A percentile compares a stretch with the other conserved stretches of the same genome.
Conservation (phyloP, 1,139 yeast genomes). For the Yamadazyma sp. region DNA sequence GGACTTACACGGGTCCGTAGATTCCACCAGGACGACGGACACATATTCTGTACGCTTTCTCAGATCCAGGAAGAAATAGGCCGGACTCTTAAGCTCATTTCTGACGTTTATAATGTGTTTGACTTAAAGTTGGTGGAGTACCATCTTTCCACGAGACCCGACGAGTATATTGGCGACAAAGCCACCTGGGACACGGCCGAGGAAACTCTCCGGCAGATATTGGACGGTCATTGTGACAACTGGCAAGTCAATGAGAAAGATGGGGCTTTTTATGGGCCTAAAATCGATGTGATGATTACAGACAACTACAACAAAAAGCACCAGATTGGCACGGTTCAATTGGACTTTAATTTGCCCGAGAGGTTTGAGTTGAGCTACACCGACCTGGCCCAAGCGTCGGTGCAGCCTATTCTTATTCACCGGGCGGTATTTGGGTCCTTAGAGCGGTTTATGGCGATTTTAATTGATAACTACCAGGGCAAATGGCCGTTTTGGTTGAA, state of each 20-base stretch:
- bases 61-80: slow-evolving; percentile 83
- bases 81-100: slow-evolving; percentile 75
- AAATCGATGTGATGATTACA: slow-evolving; percentile 68
- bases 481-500: slow-evolving; percentile 99
- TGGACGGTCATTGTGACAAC: slow-evolving; percentile 52
- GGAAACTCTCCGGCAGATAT: slow-evolving; percentile 60
- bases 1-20: slow-evolving; percentile 95
- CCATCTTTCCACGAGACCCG: slow-evolving; percentile 87
- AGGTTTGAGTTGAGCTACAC: slow-evolving; percentile 76
- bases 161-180: slow-evolving; percentile 76
- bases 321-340: slow-evolving; percentile 94
- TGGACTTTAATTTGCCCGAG: slow-evolving; percentile 91
- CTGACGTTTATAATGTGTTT: slow-evolving; percentile 73
- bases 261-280: slow-evolving; percentile 98
- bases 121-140: slow-evolving; percentile 81
- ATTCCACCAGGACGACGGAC: slow-evolving; percentile 99
- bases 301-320: slow-evolving; percentile 85
- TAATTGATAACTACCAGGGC: slow-evolving; percentile 88
- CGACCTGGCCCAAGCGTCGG: slow-evolving; percentile 44
- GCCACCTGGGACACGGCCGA: slow-evolving; percentile 89
- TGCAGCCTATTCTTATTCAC: slow-evolving; percentile 83
- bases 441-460: slow-evolving; percentile 87
- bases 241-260: slow-evolving; percentile 88
- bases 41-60: slow-evolving; percentile 82
- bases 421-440: slow-evolving; percentile 94